Evolutionary conservation across 2,329 filamentous ascomycete species (phyloP).

Genomic region (Herpotrichia juniperi): DNA sequence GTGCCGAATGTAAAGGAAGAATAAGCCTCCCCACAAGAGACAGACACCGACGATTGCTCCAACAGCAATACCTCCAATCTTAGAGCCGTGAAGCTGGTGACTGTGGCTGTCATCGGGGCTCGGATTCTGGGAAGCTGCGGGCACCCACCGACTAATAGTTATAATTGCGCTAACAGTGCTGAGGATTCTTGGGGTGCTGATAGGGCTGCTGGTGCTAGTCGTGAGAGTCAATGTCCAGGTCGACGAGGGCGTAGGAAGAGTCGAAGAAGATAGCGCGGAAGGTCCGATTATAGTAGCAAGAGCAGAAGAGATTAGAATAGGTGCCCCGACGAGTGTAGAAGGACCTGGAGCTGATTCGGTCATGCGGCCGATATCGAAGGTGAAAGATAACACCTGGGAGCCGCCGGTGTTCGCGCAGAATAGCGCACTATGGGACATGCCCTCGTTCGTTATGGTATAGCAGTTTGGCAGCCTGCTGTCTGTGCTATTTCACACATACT

Average conservation of each 20-base stretch:
- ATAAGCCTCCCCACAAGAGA: not conserved
- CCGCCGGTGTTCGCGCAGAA: not conserved
- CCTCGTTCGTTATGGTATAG: not conserved
- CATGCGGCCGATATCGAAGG: not conserved
- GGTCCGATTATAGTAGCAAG: not conserved
- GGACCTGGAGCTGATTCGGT: not conserved
- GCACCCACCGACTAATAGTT: not conserved
- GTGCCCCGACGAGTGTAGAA: not conserved
- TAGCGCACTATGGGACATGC: not conserved
- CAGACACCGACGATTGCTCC: conserved; percentile 1
- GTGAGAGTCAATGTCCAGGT: not conserved
- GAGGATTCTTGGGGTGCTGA: not conserved
- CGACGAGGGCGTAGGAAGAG: not conserved
- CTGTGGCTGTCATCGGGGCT: not conserved
- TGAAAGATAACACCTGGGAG: not conserved
- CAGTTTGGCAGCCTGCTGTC: not conserved
- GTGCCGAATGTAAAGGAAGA: conserved; percentile 3
- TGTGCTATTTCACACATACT: not conserved
- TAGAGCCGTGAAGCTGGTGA: not conserved
- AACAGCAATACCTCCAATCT: not conserved
- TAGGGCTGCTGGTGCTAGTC: not conserved
- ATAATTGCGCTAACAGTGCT: not conserved
- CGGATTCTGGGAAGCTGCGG: not conserved
- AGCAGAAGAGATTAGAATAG: not conserved
- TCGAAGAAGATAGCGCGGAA: not conserved